Base-by-base conservation (phyloP, 1,284 basidiomycete species). In the Ceratobasidium sp. region DNA sequence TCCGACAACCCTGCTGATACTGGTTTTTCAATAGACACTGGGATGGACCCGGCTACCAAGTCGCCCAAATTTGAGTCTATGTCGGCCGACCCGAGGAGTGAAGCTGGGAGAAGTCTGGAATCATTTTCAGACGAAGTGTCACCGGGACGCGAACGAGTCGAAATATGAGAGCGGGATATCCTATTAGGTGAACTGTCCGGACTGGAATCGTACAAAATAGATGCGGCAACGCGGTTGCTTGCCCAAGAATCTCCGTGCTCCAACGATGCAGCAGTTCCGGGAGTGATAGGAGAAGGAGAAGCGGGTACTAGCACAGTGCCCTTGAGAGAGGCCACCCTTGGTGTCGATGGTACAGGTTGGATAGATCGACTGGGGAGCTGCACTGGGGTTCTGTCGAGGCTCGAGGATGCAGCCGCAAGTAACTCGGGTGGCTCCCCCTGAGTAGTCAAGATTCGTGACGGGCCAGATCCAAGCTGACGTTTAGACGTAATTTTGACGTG, bases 271-370 rank as follows among this genome's bases (percentile, higher is more conserved):
- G 41, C 9, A 16, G 22, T 61, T 9, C 43, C 19, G 39, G 2
- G 8, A 19, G 34, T 31, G n/a, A 41, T n/a, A n/a, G 48, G 58
- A 19, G 69, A 73, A 5, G 58, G 69, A 8, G 69, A 62, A 1
- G 69, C n/a, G 16, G 69, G 69, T 43, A 73, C 69, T 14, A 71
- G 46, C n/a, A 71, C 68, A 11, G 41, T 27, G 16, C 66, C 54
- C 8, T 46, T 69, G 43, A 37, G 29, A 29, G 37, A 22, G 34
- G 11, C 19, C 11, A 31, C 9, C 16, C 58, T 39, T 31, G 37
- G 43, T 22, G 51, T 56, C 9, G 29, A 24, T 24, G 14, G 51
- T 13, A 68, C 9, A 48, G 8, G 29, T 24, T 19, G 62, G 7
- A 54, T 7, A 48, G 27, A 41, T n/a, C 19, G 61, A 46, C 8